phyloP scores from a whole-genome alignment of 148 eudicot genomes.

The Heliamphora exappendiculata region DNA sequence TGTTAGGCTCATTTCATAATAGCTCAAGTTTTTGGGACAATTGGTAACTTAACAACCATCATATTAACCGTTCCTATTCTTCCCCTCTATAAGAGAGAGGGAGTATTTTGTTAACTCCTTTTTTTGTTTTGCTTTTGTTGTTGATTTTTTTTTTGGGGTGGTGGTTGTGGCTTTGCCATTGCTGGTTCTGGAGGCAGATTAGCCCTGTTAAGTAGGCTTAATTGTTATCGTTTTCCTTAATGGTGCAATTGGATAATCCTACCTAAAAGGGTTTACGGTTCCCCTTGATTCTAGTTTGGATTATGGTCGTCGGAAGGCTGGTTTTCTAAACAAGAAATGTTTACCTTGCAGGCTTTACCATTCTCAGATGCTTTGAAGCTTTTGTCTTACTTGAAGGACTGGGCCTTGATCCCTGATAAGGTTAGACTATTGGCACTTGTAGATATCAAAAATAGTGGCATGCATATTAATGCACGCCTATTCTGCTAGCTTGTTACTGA shows the following conservation, averaged over 20 bases:
- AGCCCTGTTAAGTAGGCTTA: too few species aligned
- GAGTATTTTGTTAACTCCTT: neutral
- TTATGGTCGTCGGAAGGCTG: slow-evolving; percentile 7
- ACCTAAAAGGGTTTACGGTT: neutral
- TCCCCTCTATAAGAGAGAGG: neutral
- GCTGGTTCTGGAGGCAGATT: neutral
- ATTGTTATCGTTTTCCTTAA: neutral
- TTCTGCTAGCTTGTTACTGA: neutral
- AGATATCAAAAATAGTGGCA: neutral
- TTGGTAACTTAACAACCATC: too few species aligned
- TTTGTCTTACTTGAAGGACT: slow-evolving; percentile 66
- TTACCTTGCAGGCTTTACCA: slow-evolving; percentile 72
- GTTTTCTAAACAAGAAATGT: slow-evolving; percentile 13
- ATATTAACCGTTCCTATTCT: neutral
- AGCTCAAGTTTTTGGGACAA: too few species aligned
- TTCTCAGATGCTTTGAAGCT: slow-evolving; percentile 92
- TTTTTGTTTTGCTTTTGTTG: neutral
- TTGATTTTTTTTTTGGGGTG: neutral
- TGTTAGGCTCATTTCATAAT: too few species aligned
- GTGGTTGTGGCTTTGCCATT: neutral
- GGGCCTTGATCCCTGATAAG: slow-evolving; percentile 71
- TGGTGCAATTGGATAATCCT: neutral
- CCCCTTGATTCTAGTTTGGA: slow-evolving; percentile 3
- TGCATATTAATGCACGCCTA: neutral
- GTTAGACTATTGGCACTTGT: slow-evolving; percentile 28